Base-by-base conservation (phyloP, 2,329 filamentous ascomycete genomes). In the Stemphylium vesicarium region DNA sequence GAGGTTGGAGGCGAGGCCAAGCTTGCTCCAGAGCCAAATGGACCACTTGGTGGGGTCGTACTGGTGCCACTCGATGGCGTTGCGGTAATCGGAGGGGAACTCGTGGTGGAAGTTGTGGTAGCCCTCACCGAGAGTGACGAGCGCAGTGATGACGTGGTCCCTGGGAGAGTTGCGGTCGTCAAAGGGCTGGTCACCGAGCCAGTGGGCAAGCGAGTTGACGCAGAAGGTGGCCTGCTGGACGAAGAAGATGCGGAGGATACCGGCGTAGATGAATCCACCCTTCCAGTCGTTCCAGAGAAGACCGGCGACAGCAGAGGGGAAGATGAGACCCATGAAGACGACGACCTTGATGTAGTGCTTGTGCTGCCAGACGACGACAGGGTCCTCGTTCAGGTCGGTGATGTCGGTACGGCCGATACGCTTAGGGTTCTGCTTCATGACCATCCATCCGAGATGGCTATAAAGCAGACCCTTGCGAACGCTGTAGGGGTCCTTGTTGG, bases 361-460 rank as follows among this genome's bases (percentile, higher is more conserved):
- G 73, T 82, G 80, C 60, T 82, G 80, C 74, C 75, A 81, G 54
- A 80, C 76, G 50, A 82, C 80, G 37, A 82, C 74, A 32, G 78
- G 73, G 64, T 82, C 80, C 43, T 82, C 80, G 72, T 82, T 81
- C 51, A 82, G 64, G 56, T 82, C 80, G 57, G 78, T 77, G 62
- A 81, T 82, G 61, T 82, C 80, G 55, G 78, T 81, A 53, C 80
- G 78, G 70, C 80, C 80, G 47, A 81, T 79, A 12, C 79, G 75
- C 77, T 81, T 81, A 57, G 79, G 80, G 75, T 82, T 81, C 72
- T 82, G 80, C 75, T 81, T 81, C 79, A 82, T 81, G 60, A 81
- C 73, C 79, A 82, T 81, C 80, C 80, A 82, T 55, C 80, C 80
- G 26, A 82, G 67, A 62, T 82, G 80, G 33, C 79, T 81, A 72